Evolutionary conservation across 2,329 filamentous ascomycete genomes (phyloP).

Genomic region (Dissoconium aciculare): DNA sequence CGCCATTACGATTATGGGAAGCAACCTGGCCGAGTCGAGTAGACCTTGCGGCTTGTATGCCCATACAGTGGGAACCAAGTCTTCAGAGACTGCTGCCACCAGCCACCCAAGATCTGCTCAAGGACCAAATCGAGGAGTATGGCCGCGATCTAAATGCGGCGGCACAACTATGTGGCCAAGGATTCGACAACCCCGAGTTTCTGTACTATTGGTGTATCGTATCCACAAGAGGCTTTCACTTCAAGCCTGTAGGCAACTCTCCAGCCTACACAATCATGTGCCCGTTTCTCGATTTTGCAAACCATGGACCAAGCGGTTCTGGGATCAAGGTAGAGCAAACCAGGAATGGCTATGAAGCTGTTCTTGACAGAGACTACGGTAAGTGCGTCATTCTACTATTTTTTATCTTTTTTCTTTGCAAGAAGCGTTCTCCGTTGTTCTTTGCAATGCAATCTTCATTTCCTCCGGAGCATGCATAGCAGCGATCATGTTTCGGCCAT

Average conservation of each 20-base stretch:
- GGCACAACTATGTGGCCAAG: not conserved
- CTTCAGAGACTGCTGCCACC: slow-evolving; percentile 29
- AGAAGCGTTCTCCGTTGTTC: too few species aligned
- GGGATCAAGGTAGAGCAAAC: slow-evolving; percentile 38
- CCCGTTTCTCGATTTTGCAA: slow-evolving; percentile 62
- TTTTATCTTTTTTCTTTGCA: not conserved
- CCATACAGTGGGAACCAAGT: slow-evolving; percentile 37
- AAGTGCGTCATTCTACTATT: slow-evolving; percentile 9
- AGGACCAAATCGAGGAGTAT: slow-evolving; percentile 20
- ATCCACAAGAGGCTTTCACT: slow-evolving; percentile 47
- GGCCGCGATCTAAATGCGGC: slow-evolving; percentile 13
- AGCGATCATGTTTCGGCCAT: too few species aligned
- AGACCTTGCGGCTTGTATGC: slow-evolving; percentile 46
- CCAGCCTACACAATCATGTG: slow-evolving; percentile 53
- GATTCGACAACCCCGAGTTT: slow-evolving; percentile 23
- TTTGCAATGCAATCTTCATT: too few species aligned
- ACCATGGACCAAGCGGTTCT: slow-evolving; percentile 31
- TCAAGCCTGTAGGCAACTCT: slow-evolving; percentile 32
- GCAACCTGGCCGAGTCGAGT: slow-evolving; percentile 42
- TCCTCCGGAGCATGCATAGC: too few species aligned
- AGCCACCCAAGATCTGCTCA: slow-evolving; percentile 20
- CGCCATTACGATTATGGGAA: slow-evolving; percentile 12
- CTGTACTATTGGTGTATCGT: slow-evolving; percentile 46
- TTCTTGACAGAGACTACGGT: slow-evolving; percentile 37
- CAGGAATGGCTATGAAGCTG: slow-evolving; percentile 39